Evolutionary conservation across 2,329 filamentous ascomycete genomes (phyloP), one percentile per base, ranked within the genome.

Genomic region (Grosmannia penicillata): DNA sequence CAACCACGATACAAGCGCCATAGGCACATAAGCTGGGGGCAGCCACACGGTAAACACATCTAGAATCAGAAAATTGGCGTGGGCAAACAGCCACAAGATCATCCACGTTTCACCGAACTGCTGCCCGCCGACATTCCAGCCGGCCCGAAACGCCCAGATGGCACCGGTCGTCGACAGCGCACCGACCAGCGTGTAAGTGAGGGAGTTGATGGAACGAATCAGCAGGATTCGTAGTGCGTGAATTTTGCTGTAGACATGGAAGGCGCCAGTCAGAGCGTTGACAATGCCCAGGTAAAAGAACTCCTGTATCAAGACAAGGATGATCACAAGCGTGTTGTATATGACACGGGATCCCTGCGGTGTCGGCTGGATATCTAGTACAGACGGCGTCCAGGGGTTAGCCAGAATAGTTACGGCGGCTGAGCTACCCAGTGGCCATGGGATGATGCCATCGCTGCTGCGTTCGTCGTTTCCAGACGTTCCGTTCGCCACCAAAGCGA

Each of bases 61-160:
- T 3, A 67, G 51, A 13, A 56, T 52, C 14, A 61, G 50, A 38
- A 65, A 43, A 27, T 43, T 43, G 26, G 34, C 15, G 38, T 43
- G 41, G 18, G 38, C 35, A 33, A 53, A 55, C 0, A 65, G 48
- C 61, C 60, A 65, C 14, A 55, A 47, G 8, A 47, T 46, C 41
- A 57, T 44, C 50, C 55, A 53, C 1, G 45, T 48, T 22, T 46
- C 32, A 7, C 43, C 52, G 27, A 55, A 56, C 36, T 52, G 40
- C 2, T 30, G 11, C 3, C 50, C 56, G 15, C 49, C 50, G 6
- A 66, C 60, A 3, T 43, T 32, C 63, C 63, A 66, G 24, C 46
- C 50, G 25, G 57, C 57, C 1, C 55, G 49, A 46, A 62, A 67
- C 0, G 60, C 62, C 63, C 63, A 67, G 41, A 64, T 59, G 26